Conservation (phyloP, 2,329 filamentous ascomycete genomes). For the Colletotrichum truncatum region DNA sequence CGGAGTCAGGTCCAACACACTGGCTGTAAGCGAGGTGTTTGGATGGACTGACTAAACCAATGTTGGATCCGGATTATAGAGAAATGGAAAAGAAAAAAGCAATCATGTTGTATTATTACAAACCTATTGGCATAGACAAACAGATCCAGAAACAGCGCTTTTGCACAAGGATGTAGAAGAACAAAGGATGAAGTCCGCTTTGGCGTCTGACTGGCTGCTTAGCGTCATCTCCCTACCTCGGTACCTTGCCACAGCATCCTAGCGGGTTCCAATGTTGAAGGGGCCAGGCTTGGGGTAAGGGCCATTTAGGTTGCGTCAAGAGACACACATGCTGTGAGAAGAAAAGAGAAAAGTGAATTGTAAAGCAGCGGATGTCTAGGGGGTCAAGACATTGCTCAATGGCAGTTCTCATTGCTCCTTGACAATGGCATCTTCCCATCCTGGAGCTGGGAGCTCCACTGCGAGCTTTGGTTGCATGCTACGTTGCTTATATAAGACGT, state of each 20-base stretch:
- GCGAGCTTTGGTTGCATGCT: slow-evolving; percentile 9
- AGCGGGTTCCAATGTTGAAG: not conserved
- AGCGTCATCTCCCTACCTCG: slow-evolving; percentile 15
- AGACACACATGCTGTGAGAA: not conserved
- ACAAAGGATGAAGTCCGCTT: slow-evolving; percentile 22
- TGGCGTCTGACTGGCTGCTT: slow-evolving; percentile 15
- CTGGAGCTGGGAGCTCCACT: slow-evolving; percentile 3
- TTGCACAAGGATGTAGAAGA: not conserved
- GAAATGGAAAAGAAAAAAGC: not conserved
- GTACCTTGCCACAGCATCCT: not conserved
- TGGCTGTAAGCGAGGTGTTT: slow-evolving; percentile 88
- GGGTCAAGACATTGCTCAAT: not conserved
- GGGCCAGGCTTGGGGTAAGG: not conserved
- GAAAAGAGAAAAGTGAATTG: not conserved
- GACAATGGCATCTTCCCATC: not conserved
- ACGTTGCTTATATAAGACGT: slow-evolving; percentile 20
- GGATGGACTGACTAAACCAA: slow-evolving; percentile 70
- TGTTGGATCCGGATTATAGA: not conserved
- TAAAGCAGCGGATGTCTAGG: not conserved
- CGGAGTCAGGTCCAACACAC: slow-evolving; percentile 78
- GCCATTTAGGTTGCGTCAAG: not conserved
- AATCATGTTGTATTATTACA: slow-evolving; percentile 12
- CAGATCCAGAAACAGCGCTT: not conserved
- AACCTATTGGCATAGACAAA: not conserved
- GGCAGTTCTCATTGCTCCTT: not conserved